Evolutionary conservation across 768 basidiomycete genomes (phyloP).

Genomic region (Lepiota venenata): DNA sequence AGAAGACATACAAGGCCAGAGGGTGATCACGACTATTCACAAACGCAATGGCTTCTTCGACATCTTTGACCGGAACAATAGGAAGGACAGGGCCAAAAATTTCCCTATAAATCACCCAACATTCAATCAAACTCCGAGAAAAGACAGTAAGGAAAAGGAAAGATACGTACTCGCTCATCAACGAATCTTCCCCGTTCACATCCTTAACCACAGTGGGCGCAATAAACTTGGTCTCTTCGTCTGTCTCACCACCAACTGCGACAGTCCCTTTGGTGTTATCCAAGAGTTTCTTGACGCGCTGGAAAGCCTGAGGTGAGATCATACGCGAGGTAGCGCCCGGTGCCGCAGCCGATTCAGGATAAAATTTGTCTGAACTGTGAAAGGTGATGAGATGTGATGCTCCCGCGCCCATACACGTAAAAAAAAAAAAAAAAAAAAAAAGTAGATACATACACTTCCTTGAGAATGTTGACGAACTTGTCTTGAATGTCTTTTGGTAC

Average conservation of each 20-base stretch:
- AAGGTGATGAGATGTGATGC: not conserved
- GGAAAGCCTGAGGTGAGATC: conserved; percentile 43
- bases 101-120: conserved; percentile 44
- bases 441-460: conserved; percentile 30
- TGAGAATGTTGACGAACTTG: conserved; percentile 40
- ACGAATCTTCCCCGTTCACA: conserved; percentile 57
- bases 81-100: conserved; percentile 84
- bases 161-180: conserved; percentile 69
- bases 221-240: conserved; percentile 57
- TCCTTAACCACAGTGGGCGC: conserved; percentile 71
- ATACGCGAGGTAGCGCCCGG: conserved; percentile 50
- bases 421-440: not conserved
- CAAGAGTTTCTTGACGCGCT: conserved; percentile 57
- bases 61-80: conserved; percentile 62
- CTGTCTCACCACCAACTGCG: conserved; percentile 59
- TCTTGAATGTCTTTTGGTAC: conserved; percentile 45
- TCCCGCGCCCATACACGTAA: not conserved
- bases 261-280: conserved; percentile 64
- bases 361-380: conserved; percentile 53
- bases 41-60: conserved; percentile 71
- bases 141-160: not conserved
- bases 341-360: conserved; percentile 42
- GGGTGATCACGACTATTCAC: conserved; percentile 70
- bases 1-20: conserved; percentile 76
- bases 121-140: not conserved